Evolutionary conservation across 768 basidiomycete genomes (phyloP), one percentile per base, ranked within the genome.

Genomic region (Hygrocybe punicea): DNA sequence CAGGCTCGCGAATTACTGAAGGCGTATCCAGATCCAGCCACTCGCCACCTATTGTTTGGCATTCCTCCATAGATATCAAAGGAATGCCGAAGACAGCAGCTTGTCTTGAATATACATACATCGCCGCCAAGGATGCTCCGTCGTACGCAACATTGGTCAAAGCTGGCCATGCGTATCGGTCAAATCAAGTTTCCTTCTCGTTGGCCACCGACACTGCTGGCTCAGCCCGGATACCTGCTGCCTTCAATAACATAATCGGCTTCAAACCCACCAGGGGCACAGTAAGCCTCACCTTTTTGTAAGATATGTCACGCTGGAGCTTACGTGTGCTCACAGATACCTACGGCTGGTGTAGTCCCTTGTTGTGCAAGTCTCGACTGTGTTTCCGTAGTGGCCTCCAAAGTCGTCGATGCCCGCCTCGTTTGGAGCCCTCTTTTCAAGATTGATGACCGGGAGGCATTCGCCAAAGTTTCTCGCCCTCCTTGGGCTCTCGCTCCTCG

Each of bases 61-160:
- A 55, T 55, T 25, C 54, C 54, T 40, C 44, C n/a, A 55, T 55
- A n/a, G 54, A 55, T 55, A 55, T 55, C 54, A 55, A 55, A 55
- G 54, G 54, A 4, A 23, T 55, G 14, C 7, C 6, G 44, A 55
- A 44, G 16, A 55, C 54, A 23, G 54, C 54, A 46, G 54, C 54
- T 13, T 55, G 54, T 55, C 54, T 44, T 5, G 44, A 25, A 46
- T 55, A 55, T 47, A 44, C 54, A 11, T 55, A 55, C 33, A 3
- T 55, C 34, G 54, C 54, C 23, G 54, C 47, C 2, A 46, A 48
- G n/a, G 54, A 55, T 55, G 54, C 54, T 16, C 24, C 54, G 25
- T 45, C 54, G 19, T 55, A 55, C 29, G 45, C 44, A 48, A 29
- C 45, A 16, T 45, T 55, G 54, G 47, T 55, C 54, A 44, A 55